phyloP scores from a whole-genome alignment of 1,284 basidiomycete species.

The Ustilago bromivora region DNA sequence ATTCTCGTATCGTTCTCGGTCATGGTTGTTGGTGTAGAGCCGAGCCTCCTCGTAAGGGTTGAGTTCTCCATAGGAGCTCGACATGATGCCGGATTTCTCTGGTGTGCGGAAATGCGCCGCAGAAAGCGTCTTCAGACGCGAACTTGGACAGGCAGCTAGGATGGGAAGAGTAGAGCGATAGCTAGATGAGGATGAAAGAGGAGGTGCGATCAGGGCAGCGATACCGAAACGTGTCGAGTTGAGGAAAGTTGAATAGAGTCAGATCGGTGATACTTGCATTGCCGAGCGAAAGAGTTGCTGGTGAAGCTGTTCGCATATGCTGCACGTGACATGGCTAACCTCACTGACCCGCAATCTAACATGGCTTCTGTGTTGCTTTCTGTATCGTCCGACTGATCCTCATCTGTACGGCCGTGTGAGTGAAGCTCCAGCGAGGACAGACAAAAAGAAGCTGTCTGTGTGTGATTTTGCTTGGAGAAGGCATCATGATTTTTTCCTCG shows the following conservation, averaged over 20 bases:
- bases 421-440: no score
- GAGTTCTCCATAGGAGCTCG: slow-evolving; percentile 43
- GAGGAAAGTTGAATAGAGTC: background rate
- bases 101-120: background rate
- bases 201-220: no score
- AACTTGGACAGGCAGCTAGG: background rate
- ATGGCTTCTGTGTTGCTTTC: no score
- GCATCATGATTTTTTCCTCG: background rate
- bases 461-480: slow-evolving; percentile 1
- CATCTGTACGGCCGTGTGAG: no score
- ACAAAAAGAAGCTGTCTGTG: slow-evolving; percentile 9
- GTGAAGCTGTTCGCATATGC: background rate
- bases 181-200: background rate
- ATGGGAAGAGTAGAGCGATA: background rate
- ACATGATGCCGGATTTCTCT: slow-evolving; percentile 19
- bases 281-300: background rate
- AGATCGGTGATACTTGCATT: background rate
- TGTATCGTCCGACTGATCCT: no score
- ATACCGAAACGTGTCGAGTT: no score
- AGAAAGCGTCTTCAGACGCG: background rate
- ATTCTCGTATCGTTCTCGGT: slow-evolving; percentile 88
- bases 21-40: slow-evolving; percentile 86
- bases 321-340: no score
- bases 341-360: no score
- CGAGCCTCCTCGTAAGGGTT: slow-evolving; percentile 79